Evolutionary conservation across 192 early-diverging fungal species (phyloP).

Genomic region (Phycomyces blakesleeanus): DNA sequence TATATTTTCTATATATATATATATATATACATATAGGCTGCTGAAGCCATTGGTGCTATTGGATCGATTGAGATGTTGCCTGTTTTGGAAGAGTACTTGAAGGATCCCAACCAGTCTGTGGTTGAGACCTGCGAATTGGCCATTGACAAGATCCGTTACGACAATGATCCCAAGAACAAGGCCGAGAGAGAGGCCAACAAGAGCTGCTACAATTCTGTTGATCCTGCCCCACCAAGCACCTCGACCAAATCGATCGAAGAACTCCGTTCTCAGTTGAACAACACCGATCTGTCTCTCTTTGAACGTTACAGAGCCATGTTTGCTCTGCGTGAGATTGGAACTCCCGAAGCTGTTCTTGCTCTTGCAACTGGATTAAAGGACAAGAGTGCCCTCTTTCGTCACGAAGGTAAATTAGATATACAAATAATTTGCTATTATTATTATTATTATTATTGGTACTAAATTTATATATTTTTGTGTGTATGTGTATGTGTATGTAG

Average conservation of each 20-base stretch:
- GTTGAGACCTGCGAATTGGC: conserved; percentile 90
- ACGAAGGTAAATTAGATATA: conserved; percentile 57
- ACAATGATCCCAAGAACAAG: conserved; percentile 54
- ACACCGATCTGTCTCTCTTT: conserved; percentile 75
- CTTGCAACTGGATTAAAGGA: conserved; percentile 83
- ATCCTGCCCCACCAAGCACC: conserved; percentile 83
- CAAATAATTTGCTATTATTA: conserved; percentile 1
- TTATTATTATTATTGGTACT: conserved; percentile 4
- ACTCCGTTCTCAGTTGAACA: conserved; percentile 60
- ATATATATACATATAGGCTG: conserved; percentile 51
- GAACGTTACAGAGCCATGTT: conserved; percentile 95
- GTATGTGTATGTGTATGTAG: background rate
- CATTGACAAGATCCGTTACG: conserved; percentile 80
- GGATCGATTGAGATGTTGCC: conserved; percentile 63
- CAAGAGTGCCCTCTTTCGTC: conserved; percentile 80
- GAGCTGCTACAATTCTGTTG: conserved; percentile 70
- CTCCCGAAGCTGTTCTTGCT: conserved; percentile 75
- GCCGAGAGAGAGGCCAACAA: conserved; percentile 37
- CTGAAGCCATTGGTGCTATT: conserved; percentile 94
- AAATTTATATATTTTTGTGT: background rate
- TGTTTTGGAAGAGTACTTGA: conserved; percentile 71
- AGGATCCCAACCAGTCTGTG: conserved; percentile 67
- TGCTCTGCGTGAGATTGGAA: conserved; percentile 83
- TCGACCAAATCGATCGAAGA: conserved; percentile 61
- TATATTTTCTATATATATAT: background rate